A percentile compares a stretch with the other conserved stretches of the same genome.
phyloP scores from a whole-genome alignment of 2,329 filamentous ascomycete genomes.

The Phialophora chinensis region DNA sequence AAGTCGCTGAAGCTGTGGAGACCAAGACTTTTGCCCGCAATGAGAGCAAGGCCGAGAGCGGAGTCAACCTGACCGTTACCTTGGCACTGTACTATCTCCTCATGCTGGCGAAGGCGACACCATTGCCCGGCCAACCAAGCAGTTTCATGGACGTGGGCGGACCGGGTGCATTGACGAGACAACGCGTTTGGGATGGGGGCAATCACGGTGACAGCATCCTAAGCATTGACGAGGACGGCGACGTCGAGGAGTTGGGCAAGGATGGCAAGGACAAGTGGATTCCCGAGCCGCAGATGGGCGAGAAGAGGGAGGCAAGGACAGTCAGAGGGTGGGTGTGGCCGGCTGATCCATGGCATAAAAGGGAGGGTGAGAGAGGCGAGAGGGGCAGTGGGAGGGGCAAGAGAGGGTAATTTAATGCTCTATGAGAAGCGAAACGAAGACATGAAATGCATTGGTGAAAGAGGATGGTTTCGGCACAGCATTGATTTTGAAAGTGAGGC shows the following conservation, averaged over 20 bases:
- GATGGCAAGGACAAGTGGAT: slow-evolving; percentile 67
- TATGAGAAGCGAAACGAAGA: slow-evolving; percentile 1
- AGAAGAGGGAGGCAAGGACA: slow-evolving; percentile 66
- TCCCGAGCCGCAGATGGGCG: slow-evolving; percentile 63
- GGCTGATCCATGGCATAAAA: slow-evolving; percentile 64
- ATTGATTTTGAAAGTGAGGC: slow-evolving; percentile 19
- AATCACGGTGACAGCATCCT: slow-evolving; percentile 26
- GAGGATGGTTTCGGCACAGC: background rate
- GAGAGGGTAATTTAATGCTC: slow-evolving; percentile 20
- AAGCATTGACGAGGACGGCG: slow-evolving; percentile 34
- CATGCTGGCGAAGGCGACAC: slow-evolving; percentile 68
- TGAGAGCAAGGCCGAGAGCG: slow-evolving; percentile 16
- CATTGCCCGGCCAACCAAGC: slow-evolving; percentile 61
- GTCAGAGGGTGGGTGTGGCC: slow-evolving; percentile 68
- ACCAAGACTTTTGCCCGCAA: slow-evolving; percentile 52
- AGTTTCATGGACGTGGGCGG: slow-evolving; percentile 67
- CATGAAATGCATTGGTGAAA: slow-evolving; percentile 5
- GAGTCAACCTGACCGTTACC: slow-evolving; percentile 60
- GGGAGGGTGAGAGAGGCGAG: slow-evolving; percentile 54
- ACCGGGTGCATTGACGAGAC: slow-evolving; percentile 62
- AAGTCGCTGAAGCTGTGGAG: slow-evolving; percentile 67
- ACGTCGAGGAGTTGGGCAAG: slow-evolving; percentile 38
- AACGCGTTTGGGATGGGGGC: slow-evolving; percentile 53
- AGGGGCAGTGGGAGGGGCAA: slow-evolving; percentile 30
- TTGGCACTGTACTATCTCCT: slow-evolving; percentile 69